Evolutionary conservation across 208 protist genomes (phyloP), one percentile per base, ranked within the genome.

Genomic region (Strigomonas culicis): DNA sequence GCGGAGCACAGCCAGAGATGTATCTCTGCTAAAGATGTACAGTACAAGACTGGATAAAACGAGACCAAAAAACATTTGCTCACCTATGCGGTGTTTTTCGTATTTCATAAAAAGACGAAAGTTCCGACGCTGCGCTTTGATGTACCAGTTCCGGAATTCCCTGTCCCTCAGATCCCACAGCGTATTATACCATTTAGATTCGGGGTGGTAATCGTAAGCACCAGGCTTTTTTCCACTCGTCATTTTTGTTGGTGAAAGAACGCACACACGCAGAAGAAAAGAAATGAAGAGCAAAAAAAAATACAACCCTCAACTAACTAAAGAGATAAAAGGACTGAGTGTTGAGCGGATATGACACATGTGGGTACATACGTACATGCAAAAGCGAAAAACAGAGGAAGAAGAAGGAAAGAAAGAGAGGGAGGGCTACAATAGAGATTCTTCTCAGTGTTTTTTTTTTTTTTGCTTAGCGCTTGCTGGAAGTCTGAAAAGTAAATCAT

Each of bases 81-180:
- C 73, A 22, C 74, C 72, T 0, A 87, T 50, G 41, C 75, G 63
- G 61, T 88, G 79, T 19, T 79, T 84, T 30, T 93, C 79, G 43
- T 93, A 93, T 67, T 90, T 90, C 72, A 60, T 83, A 51, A 75
- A 82, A 17, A 90, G 74, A 11, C 82, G 79, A 66, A 72, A 75
- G 3, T 86, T 66, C 17, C 72, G 66, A 10, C 72, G 72, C 49
- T 83, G 76, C 6, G 51, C 71, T 17, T 55, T 76, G 25, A 90
- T 15, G 60, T 82, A 93, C 66, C 74, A 79, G 31, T 62, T 44
- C 15, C 86, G 76, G 32, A 89, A 92, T 57, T 80, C 66, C 22
- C 72, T 78, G 65, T 86, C 75, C 10, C 85, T 69, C 78, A 92
- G 78, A 39, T 92, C 81, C 85, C 81, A 88, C 21, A 86, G 25